phyloP scores from a whole-genome alignment of 306 rosid species.

The Potentilla sterilis region DNA sequence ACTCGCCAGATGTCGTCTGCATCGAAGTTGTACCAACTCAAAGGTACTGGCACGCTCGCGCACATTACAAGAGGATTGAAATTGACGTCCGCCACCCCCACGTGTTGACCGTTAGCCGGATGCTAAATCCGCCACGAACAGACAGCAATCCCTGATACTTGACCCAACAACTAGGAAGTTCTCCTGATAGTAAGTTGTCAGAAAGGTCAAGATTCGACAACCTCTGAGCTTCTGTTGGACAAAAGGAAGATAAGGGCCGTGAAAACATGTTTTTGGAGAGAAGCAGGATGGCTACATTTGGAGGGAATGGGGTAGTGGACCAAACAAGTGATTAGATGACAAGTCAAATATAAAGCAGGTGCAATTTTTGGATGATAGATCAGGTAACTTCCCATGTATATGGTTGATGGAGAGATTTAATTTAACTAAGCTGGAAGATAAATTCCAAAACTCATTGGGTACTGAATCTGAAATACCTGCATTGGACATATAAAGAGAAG shows the following conservation, averaged over 20 bases:
- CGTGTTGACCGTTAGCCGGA: too few relatives aligned
- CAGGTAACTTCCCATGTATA: neutral
- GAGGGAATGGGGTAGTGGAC: neutral
- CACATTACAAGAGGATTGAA: too few relatives aligned
- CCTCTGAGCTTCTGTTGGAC: neutral
- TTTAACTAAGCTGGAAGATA: neutral
- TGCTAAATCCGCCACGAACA: too few relatives aligned
- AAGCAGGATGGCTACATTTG: neutral
- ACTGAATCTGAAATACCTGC: neutral
- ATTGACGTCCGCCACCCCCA: too few relatives aligned
- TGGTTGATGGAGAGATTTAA: neutral
- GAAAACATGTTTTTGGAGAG: constrained; percentile 1
- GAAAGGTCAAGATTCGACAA: neutral
- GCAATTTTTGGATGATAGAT: neutral
- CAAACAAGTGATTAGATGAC: constrained; percentile 1
- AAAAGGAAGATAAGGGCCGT: neutral
- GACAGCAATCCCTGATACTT: neutral
- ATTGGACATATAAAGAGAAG: constrained; percentile 1
- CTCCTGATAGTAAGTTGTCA: neutral
- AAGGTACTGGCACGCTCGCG: too few relatives aligned
- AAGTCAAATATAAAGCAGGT: neutral
- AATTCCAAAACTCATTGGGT: neutral
- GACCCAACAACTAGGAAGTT: neutral
- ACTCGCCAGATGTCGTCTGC: too few relatives aligned
- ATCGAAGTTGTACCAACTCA: too few relatives aligned